A percentile compares a stretch with the other conserved stretches of the same genome.
Evolutionary conservation across 139 green algal genomes (phyloP).

Genomic region (Tetratostichococcus sp.): DNA sequence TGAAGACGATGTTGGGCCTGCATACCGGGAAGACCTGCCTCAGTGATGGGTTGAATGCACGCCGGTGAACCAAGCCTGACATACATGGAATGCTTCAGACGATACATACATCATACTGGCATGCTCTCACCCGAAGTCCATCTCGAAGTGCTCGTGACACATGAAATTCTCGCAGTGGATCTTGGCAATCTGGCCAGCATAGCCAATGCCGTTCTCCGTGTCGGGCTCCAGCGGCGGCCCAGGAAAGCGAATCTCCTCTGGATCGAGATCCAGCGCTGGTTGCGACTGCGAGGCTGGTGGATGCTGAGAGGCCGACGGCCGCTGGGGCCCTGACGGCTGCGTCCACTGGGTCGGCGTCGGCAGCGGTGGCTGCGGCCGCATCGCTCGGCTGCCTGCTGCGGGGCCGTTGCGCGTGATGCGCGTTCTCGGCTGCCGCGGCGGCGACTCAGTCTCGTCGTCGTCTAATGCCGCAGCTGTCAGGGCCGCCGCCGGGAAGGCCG

Average conservation of each 20-base stretch:
- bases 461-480: neutral
- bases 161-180: slow-evolving; percentile 72
- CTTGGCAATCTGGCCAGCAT: neutral
- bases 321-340: neutral
- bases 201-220: neutral
- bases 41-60: too few relatives aligned
- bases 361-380: neutral
- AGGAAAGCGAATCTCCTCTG: neutral
- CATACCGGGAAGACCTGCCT: neutral
- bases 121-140: slow-evolving; percentile 54
- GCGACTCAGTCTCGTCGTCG: neutral
- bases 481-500: neutral
- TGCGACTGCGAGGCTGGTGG: neutral
- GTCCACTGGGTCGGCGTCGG: too few relatives aligned
- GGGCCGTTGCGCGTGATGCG: too few relatives aligned
- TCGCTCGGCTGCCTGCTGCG: too few relatives aligned
- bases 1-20: slow-evolving; percentile 64
- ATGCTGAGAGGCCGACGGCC: too few relatives aligned
- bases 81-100: too few relatives aligned
- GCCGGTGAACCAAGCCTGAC: too few relatives aligned
- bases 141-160: slow-evolving; percentile 67
- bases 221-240: neutral
- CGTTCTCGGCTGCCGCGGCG: too few relatives aligned
- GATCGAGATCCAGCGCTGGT: too few relatives aligned
- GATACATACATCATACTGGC: too few relatives aligned